These are phyloP conservation scores for Huntiella omanensis DNA, from an alignment of 2,329 filamentous ascomycete genomes.

Conservation along the genomic window DNA sequence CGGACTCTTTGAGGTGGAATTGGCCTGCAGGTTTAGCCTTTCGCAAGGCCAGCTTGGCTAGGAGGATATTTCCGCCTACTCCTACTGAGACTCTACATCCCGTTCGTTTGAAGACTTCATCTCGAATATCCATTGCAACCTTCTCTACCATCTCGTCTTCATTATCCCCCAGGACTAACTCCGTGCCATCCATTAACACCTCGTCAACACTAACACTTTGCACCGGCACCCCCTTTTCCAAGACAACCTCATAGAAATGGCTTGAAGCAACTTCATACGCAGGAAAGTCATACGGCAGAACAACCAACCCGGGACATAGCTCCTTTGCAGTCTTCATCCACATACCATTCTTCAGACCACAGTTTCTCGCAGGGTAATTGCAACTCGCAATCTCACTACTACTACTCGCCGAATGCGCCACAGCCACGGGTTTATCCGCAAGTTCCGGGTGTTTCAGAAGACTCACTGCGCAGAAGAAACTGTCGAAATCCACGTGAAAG, in stretches of 20 bases:
- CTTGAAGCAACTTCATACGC: conserved; percentile 85
- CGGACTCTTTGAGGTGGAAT: conserved; percentile 67
- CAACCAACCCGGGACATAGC: conserved; percentile 66
- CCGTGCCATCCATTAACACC: conserved; percentile 69
- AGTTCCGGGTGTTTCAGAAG: conserved; percentile 57
- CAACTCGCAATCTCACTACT: conserved; percentile 95
- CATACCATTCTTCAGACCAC: conserved; percentile 93
- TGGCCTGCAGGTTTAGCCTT: conserved; percentile 92
- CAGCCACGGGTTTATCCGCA: conserved; percentile 61
- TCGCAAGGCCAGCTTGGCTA: conserved; percentile 76
- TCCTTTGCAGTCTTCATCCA: conserved; percentile 91
- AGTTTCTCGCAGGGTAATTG: conserved; percentile 77
- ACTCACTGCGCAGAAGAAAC: conserved; percentile 93
- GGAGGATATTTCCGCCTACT: conserved; percentile 75
- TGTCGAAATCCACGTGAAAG: conserved; percentile 94
- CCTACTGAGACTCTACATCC: conserved; percentile 82
- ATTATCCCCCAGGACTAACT: conserved; percentile 34
- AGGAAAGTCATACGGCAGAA: conserved; percentile 89
- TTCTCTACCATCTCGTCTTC: conserved; percentile 57
- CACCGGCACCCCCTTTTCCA: conserved; percentile 62
- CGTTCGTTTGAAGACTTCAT: conserved; percentile 53
- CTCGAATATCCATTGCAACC: conserved; percentile 41
- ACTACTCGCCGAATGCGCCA: conserved; percentile 69
- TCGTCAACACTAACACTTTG: conserved; percentile 97
- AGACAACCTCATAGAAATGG: conserved; percentile 69